Evolutionary conservation across 148 eudicot genomes (phyloP).

Genomic region (Chenopodium formosanum): DNA sequence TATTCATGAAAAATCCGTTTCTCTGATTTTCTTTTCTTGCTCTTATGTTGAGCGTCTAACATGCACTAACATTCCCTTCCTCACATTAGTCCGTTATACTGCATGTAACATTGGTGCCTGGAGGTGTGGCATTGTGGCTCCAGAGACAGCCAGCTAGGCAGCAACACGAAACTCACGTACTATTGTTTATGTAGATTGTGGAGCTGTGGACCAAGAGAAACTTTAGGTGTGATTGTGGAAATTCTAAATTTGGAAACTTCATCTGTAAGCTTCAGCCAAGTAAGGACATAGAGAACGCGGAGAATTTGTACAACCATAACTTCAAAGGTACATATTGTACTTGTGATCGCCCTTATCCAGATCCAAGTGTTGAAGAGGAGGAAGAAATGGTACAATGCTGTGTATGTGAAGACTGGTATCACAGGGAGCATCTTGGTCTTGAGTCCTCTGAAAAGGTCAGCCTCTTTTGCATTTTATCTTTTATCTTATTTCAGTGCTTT

Average conservation of each 20-base stretch:
- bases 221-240: constrained; percentile 96
- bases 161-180: neutral
- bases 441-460: constrained; percentile 72
- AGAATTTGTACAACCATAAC: constrained; percentile 85
- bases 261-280: constrained; percentile 80
- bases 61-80: neutral
- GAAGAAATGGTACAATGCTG: constrained; percentile 95
- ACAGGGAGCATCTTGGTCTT: constrained; percentile 87
- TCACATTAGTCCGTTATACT: neutral
- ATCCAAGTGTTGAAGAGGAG: constrained; percentile 83
- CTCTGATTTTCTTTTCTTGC: neutral
- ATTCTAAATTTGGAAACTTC: constrained; percentile 92
- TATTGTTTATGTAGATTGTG: constrained; percentile 52
- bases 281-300: constrained; percentile 79
- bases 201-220: constrained; percentile 99
- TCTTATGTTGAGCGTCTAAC: neutral
- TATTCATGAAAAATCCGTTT: no score
- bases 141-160: no score
- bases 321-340: constrained; percentile 92
- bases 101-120: constrained; percentile 1
- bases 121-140: neutral
- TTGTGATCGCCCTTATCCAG: constrained; percentile 88
- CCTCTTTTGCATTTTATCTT: constrained; percentile 11
- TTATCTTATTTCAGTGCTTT: neutral
- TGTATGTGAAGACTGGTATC: constrained; percentile 98